Evolutionary conservation across 345 rosid genomes (phyloP).

Genomic region (Litchi chinensis): DNA sequence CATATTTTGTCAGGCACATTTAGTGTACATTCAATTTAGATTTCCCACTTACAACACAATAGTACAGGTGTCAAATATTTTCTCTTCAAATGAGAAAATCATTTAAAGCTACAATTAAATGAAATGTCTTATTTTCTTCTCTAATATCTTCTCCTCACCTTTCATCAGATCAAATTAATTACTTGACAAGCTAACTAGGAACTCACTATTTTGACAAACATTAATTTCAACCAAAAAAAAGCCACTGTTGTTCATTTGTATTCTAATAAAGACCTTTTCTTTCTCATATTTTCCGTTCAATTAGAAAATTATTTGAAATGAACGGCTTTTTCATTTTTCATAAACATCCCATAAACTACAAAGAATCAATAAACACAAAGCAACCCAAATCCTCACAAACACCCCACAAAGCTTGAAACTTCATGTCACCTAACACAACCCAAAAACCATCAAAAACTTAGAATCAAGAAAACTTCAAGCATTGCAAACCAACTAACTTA

Average conservation of each 20-base stretch:
- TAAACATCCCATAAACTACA: too few relatives aligned
- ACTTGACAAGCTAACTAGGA: not conserved
- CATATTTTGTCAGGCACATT: not conserved
- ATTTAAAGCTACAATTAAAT: too few relatives aligned
- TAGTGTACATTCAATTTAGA: not conserved
- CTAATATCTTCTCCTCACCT: not conserved
- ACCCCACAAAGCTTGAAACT: not conserved
- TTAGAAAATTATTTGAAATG: not conserved
- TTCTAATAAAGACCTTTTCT: too few relatives aligned
- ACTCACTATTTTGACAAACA: not conserved
- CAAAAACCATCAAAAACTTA: too few relatives aligned
- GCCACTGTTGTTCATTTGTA: not conserved
- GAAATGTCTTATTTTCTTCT: not conserved
- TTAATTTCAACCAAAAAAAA: too few relatives aligned
- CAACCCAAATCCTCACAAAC: not conserved
- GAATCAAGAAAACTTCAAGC: too few relatives aligned
- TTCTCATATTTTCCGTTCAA: too few relatives aligned
- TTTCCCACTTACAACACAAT: not conserved
- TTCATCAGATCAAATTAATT: too few relatives aligned
- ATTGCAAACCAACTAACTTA: not conserved
- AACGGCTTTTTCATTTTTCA: too few relatives aligned
- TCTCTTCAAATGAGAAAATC: not conserved
- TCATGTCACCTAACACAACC: not conserved
- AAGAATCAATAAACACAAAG: not conserved
- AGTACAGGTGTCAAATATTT: not conserved